Evolutionary conservation across 345 rosid species (phyloP).

Genomic region (Stellera chamaejasme): DNA sequence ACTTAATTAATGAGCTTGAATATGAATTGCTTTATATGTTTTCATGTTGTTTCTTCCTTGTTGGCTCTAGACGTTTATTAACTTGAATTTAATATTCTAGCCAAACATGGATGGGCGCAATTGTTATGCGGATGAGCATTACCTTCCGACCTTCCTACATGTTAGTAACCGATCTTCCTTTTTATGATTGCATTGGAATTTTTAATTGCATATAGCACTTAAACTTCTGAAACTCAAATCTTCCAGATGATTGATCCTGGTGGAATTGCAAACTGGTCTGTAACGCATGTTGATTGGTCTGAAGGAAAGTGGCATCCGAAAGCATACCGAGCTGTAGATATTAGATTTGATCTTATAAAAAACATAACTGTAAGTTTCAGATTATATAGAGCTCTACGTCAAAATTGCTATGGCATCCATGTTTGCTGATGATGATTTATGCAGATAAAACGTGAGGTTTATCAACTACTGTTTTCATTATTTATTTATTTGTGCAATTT

Average conservation of each 20-base stretch:
- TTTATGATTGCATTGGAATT: conserved; percentile 1
- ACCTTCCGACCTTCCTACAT: conserved; percentile 53
- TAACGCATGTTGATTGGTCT: conserved; percentile 83
- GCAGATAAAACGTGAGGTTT: too few species aligned
- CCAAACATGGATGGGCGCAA: conserved; percentile 62
- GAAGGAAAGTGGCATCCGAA: conserved; percentile 88
- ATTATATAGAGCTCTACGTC: not conserved
- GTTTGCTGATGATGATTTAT: too few species aligned
- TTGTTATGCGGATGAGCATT: conserved; percentile 68
- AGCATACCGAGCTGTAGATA: conserved; percentile 42
- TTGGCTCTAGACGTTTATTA: too few species aligned
- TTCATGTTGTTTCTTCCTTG: too few species aligned
- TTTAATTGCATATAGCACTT: not conserved
- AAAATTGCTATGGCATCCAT: too few species aligned
- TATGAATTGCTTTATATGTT: too few species aligned
- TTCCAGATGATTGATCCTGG: conserved; percentile 62
- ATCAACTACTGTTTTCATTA: not conserved
- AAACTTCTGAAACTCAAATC: not conserved
- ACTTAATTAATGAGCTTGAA: too few species aligned
- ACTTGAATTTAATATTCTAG: conserved; percentile 21
- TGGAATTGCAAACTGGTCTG: conserved; percentile 72
- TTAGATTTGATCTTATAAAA: conserved; percentile 44
- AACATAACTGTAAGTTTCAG: conserved; percentile 39
- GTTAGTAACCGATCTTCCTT: conserved; percentile 25
- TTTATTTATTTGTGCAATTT: not conserved